Evolutionary conservation across 2,329 filamentous ascomycete genomes (phyloP), one percentile per base, ranked within the genome.

Genomic region (Chaetomium strumarium): DNA sequence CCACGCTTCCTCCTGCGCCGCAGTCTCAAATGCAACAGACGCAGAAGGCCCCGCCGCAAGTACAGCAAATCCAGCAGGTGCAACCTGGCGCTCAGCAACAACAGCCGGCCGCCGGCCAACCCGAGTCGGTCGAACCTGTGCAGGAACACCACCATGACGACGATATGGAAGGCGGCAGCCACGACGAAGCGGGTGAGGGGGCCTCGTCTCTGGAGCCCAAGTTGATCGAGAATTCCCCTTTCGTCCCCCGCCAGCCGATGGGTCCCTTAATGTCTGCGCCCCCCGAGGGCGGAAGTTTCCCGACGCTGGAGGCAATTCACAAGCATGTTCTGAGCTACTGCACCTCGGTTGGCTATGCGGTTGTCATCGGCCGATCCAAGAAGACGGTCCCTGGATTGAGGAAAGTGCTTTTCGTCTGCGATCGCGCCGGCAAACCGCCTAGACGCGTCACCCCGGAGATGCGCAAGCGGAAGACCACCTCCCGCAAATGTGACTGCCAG

Each of bases 341-440:
- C 62, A 83, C 81, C 0, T 83, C 81, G 14, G 81, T 85, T 40
- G 82, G 82, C 43, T 85, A 85, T 64, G 82, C 82, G 8, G 83
- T 85, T 47, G 82, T 85, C 55, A 85, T 85, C 64, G 82, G 82
- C 2, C 73, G 82, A 34, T 85, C 82, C 0, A 85, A 85, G 65
- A 85, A 85, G 70, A 83, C 80, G 1, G 81, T 85, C 1, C 79
- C 81, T 7, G 82, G 82, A 1, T 62, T 85, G 56, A 85, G 85
- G 63, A 85, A 85, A 66, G 82, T 85, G 13, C 71, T 85, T 11
- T 81, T 85, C 56, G 82, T 85, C 16, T 85, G 82, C 62, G 82
- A 85, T 62, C 75, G 81, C 51, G 81, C 81, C 3, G 82, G 82
- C 39, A 83, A 83, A 59, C 80, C 80, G 1, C 80, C 80, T 2